These are phyloP conservation scores for Trametes pubescens DNA, from an alignment of 1,284 basidiomycete species.

Conservation along the genomic window DNA sequence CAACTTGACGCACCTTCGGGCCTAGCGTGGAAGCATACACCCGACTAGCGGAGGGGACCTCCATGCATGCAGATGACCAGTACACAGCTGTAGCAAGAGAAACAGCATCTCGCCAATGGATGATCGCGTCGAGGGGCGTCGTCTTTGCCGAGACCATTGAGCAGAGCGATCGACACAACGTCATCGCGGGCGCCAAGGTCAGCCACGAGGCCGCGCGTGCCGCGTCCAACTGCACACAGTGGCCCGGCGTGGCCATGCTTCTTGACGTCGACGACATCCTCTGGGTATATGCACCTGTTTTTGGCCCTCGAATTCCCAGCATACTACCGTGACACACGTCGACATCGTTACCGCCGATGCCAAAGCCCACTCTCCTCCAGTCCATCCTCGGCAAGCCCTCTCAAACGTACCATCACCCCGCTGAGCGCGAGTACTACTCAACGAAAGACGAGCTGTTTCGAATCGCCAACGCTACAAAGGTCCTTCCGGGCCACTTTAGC, in stretches of 20 bases:
- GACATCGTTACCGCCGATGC: constrained; percentile 45
- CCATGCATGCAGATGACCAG: too few relatives aligned
- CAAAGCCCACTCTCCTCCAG: constrained; percentile 67
- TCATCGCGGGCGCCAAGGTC: constrained; percentile 2
- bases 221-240: not conserved
- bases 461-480: constrained; percentile 34
- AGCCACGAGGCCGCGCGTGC: constrained; percentile 3
- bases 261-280: constrained; percentile 15
- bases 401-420: constrained; percentile 58
- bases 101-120: not conserved
- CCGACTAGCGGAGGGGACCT: too few relatives aligned
- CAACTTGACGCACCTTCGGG: not conserved
- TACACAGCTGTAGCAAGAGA: too few relatives aligned
- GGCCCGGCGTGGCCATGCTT: not conserved
- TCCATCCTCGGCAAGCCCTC: constrained; percentile 63
- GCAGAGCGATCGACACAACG: not conserved
- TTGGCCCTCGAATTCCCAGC: constrained; percentile 13
- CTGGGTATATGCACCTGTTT: constrained; percentile 18
- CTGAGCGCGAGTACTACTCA: constrained; percentile 58
- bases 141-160: not conserved
- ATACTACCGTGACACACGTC: constrained; percentile 5
- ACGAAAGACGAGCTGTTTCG: constrained; percentile 50
- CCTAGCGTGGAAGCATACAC: not conserved
- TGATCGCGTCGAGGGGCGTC: not conserved
- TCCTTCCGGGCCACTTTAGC: constrained; percentile 32